Conservation (phyloP, 169 alveolate species). For the Eimeria praecox region DNA sequence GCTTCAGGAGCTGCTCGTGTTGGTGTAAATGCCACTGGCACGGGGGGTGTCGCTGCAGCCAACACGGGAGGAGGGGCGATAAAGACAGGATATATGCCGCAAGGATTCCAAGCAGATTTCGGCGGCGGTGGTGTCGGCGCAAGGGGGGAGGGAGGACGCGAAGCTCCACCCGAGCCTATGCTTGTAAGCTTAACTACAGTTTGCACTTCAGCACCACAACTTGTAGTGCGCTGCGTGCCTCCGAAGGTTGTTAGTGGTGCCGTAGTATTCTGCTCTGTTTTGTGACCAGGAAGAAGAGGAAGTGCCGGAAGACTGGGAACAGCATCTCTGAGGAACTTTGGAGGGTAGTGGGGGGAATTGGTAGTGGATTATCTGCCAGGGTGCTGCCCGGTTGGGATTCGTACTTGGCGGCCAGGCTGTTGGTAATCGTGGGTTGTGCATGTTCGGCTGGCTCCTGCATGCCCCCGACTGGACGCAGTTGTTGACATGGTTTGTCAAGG, state of each 20-base stretch:
- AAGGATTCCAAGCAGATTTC: slow-evolving; percentile 78
- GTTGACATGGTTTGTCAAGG: slow-evolving; percentile 41
- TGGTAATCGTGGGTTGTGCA: background rate
- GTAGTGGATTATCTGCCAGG: background rate
- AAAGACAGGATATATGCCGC: slow-evolving; percentile 64
- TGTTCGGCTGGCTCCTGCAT: background rate
- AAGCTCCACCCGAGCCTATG: slow-evolving; percentile 53
- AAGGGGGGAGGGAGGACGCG: slow-evolving; percentile 50
- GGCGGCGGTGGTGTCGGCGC: slow-evolving; percentile 55
- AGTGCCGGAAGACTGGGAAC: slow-evolving; percentile 81
- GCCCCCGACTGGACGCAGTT: background rate
- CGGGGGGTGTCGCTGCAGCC: slow-evolving; percentile 28
- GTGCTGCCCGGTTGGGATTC: background rate
- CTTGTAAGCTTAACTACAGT: background rate
- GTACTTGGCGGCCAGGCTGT: background rate
- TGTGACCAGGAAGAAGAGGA: slow-evolving; percentile 66
- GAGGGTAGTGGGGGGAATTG: background rate
- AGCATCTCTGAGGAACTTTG: slow-evolving; percentile 40
- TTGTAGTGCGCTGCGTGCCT: background rate
- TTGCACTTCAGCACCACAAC: background rate
- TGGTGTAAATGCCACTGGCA: slow-evolving; percentile 32
- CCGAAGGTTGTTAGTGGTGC: background rate
- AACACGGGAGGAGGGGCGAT: slow-evolving; percentile 54
- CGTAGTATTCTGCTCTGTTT: too few relatives aligned
- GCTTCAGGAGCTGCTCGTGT: slow-evolving; percentile 60